Conservation (phyloP, 371 early-diverging fungal species). For the Mortierella sp. region DNA sequence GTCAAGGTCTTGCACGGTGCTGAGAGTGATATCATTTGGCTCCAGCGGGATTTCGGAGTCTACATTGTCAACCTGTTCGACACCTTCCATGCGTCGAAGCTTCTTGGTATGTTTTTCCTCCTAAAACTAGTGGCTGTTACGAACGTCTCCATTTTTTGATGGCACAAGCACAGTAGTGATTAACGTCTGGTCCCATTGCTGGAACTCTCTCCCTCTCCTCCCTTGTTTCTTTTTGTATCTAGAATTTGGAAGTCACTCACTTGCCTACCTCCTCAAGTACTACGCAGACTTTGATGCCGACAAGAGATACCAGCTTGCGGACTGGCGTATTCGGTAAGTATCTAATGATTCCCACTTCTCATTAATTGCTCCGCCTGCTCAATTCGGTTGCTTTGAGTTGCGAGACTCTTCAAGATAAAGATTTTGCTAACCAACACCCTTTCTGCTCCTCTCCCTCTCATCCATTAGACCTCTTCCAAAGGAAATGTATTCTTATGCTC, state of each 20-base stretch:
- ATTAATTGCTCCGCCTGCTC: not conserved
- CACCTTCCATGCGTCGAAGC: conserved; percentile 93
- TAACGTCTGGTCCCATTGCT: not conserved
- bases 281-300: conserved; percentile 88
- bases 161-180: no score
- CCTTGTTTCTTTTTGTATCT: not conserved
- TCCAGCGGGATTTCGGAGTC: conserved; percentile 96
- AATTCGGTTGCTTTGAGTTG: not conserved
- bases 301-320: conserved; percentile 95
- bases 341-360: not conserved
- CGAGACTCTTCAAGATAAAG: not conserved
- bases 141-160: not conserved
- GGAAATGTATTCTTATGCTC: conserved; percentile 95
- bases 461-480: conserved; percentile 88
- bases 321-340: conserved; percentile 91
- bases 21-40: conserved; percentile 95
- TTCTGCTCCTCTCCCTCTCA: conserved; percentile 6
- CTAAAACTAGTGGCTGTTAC: no score
- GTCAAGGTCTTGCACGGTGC: conserved; percentile 97
- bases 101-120: conserved; percentile 69
- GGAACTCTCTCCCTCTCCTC: not conserved
- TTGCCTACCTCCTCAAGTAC: conserved; percentile 83
- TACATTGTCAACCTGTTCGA: conserved; percentile 97
- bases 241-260: conserved; percentile 76
- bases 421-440: not conserved